Percentiles rank a stretch among this genome's conserved stretches.
Conservation (phyloP, 129 eudicot species). For the Pittosporum tobira region DNA sequence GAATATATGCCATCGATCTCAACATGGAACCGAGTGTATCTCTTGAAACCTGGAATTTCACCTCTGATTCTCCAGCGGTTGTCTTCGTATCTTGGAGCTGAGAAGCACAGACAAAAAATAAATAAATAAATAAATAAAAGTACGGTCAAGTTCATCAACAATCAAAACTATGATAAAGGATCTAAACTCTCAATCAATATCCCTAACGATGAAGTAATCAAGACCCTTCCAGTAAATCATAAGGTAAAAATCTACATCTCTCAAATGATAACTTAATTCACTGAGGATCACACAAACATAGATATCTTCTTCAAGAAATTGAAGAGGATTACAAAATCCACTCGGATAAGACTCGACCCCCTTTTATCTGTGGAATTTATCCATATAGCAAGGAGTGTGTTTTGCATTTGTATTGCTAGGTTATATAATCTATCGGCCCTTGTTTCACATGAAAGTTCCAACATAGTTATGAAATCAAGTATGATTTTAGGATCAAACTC, state of each 20-base stretch:
- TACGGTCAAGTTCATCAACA: too few species aligned
- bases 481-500: too few species aligned
- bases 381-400: too few species aligned
- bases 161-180: not conserved
- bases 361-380: not conserved
- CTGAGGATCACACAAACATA: too few species aligned
- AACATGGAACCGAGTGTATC: conserved; percentile 57
- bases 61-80: conserved; percentile 49
- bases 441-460: too few species aligned
- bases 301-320: not conserved
- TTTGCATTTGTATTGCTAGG: too few species aligned
- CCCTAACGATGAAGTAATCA: not conserved
- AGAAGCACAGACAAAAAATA: not conserved
- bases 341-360: not conserved
- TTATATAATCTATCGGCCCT: too few species aligned
- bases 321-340: not conserved
- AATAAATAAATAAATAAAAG: not conserved
- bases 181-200: not conserved
- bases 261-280: not conserved
- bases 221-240: not conserved
- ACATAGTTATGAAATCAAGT: too few species aligned
- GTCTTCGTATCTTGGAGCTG: conserved; percentile 56
- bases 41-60: conserved; percentile 60
- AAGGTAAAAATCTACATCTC: not conserved
- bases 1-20: conserved; percentile 61